phyloP scores from a whole-genome alignment of 179 eudicot species.

The Actinidia arguta region DNA sequence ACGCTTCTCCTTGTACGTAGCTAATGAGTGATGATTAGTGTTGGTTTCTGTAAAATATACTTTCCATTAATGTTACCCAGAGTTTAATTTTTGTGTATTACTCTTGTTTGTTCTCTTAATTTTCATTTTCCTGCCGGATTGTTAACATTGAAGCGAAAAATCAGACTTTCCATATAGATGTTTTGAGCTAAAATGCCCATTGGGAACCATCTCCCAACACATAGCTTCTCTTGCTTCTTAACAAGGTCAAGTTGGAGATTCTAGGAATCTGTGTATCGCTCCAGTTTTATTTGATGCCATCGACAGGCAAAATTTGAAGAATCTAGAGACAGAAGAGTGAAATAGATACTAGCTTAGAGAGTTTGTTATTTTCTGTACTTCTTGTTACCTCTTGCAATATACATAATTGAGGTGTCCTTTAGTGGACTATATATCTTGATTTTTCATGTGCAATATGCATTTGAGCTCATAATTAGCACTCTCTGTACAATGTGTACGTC shows the following conservation, averaged over 20 bases:
- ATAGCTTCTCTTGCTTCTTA: background rate
- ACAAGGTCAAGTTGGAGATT: background rate
- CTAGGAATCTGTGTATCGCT: background rate
- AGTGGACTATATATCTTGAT: background rate
- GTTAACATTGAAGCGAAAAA: background rate
- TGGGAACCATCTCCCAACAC: background rate
- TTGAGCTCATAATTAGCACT: background rate
- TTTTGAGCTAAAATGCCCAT: background rate
- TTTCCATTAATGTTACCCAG: background rate
- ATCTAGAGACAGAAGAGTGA: background rate
- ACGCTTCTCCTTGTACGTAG: background rate
- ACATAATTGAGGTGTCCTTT: background rate
- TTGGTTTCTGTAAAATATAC: background rate
- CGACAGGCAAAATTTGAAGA: background rate
- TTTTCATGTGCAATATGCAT: background rate
- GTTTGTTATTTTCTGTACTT: too few species aligned
- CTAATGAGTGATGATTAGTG: background rate
- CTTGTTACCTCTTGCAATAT: background rate
- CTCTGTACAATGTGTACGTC: background rate
- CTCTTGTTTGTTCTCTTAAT: background rate
- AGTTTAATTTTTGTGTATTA: background rate
- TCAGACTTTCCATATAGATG: background rate
- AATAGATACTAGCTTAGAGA: background rate
- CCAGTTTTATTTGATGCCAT: too few species aligned
- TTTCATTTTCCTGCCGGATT: background rate